A percentile compares a stretch with the other conserved stretches of the same genome.
Evolutionary conservation across 2,329 filamentous ascomycete genomes (phyloP).

Genomic region (Rutstroemia sydowiana): DNA sequence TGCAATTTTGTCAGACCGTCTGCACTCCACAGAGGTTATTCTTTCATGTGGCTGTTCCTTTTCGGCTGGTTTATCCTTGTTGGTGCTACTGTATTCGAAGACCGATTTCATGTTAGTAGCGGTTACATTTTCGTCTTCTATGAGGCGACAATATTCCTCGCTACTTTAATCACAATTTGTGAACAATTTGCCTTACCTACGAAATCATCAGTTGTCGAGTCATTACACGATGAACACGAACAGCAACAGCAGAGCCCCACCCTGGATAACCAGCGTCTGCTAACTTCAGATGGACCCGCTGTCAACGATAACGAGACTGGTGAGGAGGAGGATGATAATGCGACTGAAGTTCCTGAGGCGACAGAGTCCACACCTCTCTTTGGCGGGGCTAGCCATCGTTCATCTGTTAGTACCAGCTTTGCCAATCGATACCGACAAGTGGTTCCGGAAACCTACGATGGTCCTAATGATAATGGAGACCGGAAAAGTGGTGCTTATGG

Average conservation of each 20-base stretch:
- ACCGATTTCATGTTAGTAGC: constrained; percentile 63
- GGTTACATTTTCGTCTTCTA: constrained; percentile 80
- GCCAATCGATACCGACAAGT: constrained; percentile 40
- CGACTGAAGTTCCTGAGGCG: constrained; percentile 2
- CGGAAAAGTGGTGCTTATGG: constrained; percentile 44
- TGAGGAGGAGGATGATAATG: constrained; percentile 23
- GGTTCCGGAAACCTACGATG: constrained; percentile 21
- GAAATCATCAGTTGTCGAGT: constrained; percentile 62
- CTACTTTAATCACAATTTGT: constrained; percentile 65
- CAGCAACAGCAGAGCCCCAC: background rate
- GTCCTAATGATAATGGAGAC: constrained; percentile 23
- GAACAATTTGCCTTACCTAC: constrained; percentile 72
- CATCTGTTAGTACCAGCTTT: constrained; percentile 51
- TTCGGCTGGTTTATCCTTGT: constrained; percentile 69
- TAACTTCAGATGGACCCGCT: constrained; percentile 33
- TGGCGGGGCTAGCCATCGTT: constrained; percentile 34
- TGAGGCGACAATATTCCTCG: constrained; percentile 66
- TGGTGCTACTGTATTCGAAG: constrained; percentile 64
- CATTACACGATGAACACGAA: constrained; percentile 45
- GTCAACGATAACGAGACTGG: constrained; percentile 23
- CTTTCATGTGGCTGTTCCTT: constrained; percentile 75
- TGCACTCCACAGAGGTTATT: constrained; percentile 76
- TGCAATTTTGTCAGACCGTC: constrained; percentile 76
- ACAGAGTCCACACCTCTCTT: constrained; percentile 51
- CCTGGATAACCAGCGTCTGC: constrained; percentile 26